Evolutionary conservation across 139 green algal genomes (phyloP).

Genomic region (Chlamydomonas asymmetrica): DNA sequence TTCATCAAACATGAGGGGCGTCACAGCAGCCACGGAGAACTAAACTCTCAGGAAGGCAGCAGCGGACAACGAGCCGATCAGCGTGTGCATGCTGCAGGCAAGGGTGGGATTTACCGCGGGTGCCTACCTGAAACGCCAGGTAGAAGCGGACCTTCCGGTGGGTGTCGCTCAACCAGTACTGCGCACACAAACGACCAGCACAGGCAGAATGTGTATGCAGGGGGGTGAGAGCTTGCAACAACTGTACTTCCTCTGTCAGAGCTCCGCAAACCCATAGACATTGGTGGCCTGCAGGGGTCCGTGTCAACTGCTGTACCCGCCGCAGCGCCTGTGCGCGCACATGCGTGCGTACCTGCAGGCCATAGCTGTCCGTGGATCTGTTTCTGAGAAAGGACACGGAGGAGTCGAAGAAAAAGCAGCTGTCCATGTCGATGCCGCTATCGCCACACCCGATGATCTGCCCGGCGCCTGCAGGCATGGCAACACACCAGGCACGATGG

Average conservation of each 20-base stretch:
- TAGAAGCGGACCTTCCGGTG: constrained; percentile 84
- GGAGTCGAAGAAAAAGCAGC: constrained; percentile 85
- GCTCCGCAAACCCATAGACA: too few species aligned
- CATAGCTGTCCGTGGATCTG: background rate
- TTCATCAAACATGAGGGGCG: too few species aligned
- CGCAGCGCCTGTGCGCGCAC: background rate
- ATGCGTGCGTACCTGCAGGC: background rate
- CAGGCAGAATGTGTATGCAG: too few species aligned
- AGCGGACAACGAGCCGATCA: too few species aligned
- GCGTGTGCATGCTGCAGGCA: too few species aligned
- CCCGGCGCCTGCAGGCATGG: constrained; percentile 54
- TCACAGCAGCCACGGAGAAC: too few species aligned
- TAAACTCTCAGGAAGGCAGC: too few species aligned
- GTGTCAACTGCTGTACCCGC: background rate
- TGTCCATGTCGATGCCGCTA: constrained; percentile 78
- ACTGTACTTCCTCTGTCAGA: too few species aligned
- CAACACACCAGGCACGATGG: too few species aligned
- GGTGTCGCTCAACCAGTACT: constrained; percentile 51
- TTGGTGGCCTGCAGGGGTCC: too few species aligned
- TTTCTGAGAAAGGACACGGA: constrained; percentile 18
- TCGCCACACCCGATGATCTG: constrained; percentile 90
- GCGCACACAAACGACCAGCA: background rate
- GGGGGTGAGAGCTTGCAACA: too few species aligned
- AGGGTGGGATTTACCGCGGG: too few species aligned
- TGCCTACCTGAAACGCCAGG: constrained; percentile 11